Evolutionary conservation across 345 rosid genomes (phyloP).

Genomic region (Dipteronia sinensis): DNA sequence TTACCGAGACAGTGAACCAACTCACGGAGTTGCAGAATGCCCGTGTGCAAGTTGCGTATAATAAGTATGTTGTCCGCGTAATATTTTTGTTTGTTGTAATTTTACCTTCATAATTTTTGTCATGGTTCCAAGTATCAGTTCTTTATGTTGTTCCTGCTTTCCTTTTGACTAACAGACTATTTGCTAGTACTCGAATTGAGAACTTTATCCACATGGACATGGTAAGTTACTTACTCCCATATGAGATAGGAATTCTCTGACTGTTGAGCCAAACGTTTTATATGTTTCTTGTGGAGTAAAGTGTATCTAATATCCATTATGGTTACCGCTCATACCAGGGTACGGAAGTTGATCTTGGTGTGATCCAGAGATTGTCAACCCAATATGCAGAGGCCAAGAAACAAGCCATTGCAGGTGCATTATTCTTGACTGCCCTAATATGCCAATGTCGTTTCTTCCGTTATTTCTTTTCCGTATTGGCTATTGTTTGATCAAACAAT

Average conservation of each 20-base stretch:
- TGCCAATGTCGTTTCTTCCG: neutral
- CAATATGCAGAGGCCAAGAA: slow-evolving; percentile 75
- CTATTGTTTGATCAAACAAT: neutral
- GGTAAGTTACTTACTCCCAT: slow-evolving; percentile 44
- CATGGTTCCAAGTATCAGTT: neutral
- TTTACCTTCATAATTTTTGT: neutral
- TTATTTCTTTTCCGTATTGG: neutral
- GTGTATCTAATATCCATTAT: slow-evolving; percentile 1
- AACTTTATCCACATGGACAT: slow-evolving; percentile 72
- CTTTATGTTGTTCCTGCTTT: slow-evolving; percentile 13
- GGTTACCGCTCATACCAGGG: slow-evolving; percentile 41
- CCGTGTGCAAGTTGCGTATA: slow-evolving; percentile 57
- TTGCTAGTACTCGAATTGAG: slow-evolving; percentile 53
- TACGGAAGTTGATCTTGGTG: slow-evolving; percentile 49
- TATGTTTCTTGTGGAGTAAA: neutral
- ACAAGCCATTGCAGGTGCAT: slow-evolving; percentile 61
- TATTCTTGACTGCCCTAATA: neutral
- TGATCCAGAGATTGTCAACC: slow-evolving; percentile 48
- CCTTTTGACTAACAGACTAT: slow-evolving; percentile 48
- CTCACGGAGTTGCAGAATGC: slow-evolving; percentile 59
- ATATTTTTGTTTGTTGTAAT: neutral
- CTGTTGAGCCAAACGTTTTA: neutral
- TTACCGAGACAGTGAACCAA: slow-evolving; percentile 44
- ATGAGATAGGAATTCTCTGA: neutral
- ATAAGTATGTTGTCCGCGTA: slow-evolving; percentile 42